Conservation (phyloP, 2,329 filamentous ascomycete genomes). For the Knoxdaviesia capensis region DNA sequence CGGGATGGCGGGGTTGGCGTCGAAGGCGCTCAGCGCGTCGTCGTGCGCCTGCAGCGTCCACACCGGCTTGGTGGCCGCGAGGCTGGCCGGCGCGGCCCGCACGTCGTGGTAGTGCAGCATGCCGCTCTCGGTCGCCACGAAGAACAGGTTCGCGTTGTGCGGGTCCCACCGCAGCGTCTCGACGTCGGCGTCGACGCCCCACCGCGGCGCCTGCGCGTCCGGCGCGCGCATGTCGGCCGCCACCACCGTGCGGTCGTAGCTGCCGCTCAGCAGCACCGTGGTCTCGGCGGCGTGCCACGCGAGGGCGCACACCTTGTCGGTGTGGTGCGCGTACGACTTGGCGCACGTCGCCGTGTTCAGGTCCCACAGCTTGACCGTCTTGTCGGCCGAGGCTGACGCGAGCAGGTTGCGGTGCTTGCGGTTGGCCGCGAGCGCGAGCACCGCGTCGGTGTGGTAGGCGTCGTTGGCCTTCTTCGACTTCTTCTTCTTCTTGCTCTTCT, state of each 20-base stretch:
- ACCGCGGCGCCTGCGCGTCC: conserved; percentile 59
- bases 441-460: conserved; percentile 81
- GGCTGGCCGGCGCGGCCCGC: conserved; percentile 52
- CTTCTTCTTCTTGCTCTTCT: conserved; percentile 77
- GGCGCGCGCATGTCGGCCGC: conserved; percentile 94
- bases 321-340: conserved; percentile 90
- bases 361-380: conserved; percentile 96
- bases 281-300: conserved; percentile 82
- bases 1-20: conserved; percentile 75
- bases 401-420: conserved; percentile 84
- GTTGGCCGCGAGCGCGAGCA: conserved; percentile 81
- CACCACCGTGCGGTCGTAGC: conserved; percentile 84
- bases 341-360: conserved; percentile 80
- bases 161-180: conserved; percentile 87
- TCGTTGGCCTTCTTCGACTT: conserved; percentile 79
- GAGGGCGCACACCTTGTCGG: conserved; percentile 91
- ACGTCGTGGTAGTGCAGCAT: conserved; percentile 84
- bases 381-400: conserved; percentile 86
- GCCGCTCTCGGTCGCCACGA: conserved; percentile 80
- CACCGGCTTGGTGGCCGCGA: conserved; percentile 59
- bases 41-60: conserved; percentile 96
- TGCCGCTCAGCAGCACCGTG: conserved; percentile 77
- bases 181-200: conserved; percentile 91
- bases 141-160: conserved; percentile 85
- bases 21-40: conserved; percentile 76